Conservation (phyloP, 1,284 basidiomycete genomes). For the Puccinia novopanici region DNA sequence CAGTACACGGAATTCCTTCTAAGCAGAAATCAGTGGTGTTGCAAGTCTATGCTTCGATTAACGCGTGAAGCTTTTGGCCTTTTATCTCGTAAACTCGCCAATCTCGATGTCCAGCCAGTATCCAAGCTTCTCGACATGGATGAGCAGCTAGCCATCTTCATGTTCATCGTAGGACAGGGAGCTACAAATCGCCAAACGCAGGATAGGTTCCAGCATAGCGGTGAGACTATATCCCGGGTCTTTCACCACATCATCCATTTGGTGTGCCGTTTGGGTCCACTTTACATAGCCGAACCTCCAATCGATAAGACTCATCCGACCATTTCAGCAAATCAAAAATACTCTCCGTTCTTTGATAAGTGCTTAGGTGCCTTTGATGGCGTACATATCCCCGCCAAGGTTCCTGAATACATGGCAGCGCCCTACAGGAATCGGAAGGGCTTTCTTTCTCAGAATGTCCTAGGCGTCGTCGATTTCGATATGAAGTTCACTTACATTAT, state of each 20-base stretch:
- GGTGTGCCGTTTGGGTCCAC: no score
- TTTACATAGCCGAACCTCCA: not conserved
- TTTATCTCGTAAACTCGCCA: not conserved
- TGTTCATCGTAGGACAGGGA: conserved; percentile 1
- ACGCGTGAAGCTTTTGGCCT: not conserved
- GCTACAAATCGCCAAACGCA: not conserved
- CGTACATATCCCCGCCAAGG: conserved; percentile 55
- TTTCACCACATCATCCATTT: not conserved
- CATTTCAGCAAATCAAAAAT: not conserved
- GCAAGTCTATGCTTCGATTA: not conserved
- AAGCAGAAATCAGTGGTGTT: not conserved
- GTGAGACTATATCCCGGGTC: not conserved
- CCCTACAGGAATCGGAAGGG: conserved; percentile 58
- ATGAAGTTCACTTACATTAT: conserved; percentile 59
- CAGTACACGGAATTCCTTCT: not conserved
- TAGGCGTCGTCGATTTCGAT: conserved; percentile 57
- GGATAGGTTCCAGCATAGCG: not conserved
- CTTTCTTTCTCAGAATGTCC: conserved; percentile 56
- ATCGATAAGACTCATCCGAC: not conserved
- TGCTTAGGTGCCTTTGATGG: conserved; percentile 59
- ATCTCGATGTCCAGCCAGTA: not conserved
- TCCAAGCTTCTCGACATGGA: not conserved
- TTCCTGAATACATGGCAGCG: conserved; percentile 49
- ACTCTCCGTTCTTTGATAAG: conserved; percentile 56
- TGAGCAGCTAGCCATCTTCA: conserved; percentile 2